Conservation (phyloP, 2,329 filamentous ascomycete species). For the Fusarium sacchari region DNA sequence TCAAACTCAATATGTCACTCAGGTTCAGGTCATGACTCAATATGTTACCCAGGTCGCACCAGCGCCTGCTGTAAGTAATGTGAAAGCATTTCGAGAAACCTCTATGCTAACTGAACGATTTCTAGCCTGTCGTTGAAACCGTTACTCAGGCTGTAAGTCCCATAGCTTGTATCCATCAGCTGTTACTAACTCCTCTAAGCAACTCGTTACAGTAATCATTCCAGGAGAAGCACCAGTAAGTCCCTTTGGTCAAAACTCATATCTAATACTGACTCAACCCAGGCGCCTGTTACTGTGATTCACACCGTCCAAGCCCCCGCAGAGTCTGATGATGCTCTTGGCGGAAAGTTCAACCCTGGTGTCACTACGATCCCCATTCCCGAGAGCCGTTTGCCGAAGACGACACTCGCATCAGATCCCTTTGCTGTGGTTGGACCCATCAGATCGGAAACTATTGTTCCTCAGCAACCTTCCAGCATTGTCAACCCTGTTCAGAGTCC, state of each 20-base stretch:
- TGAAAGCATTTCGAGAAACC: no score
- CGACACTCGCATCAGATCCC: conserved; percentile 40
- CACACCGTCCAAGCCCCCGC: conserved; percentile 27
- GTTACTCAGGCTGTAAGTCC: conserved; percentile 16
- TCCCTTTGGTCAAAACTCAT: neutral
- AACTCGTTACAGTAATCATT: conserved; percentile 30
- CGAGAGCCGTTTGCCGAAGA: conserved; percentile 42
- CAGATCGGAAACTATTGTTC: neutral
- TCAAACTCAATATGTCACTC: conserved; percentile 31
- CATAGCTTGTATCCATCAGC: neutral
- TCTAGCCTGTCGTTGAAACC: conserved; percentile 24
- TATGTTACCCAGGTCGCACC: conserved; percentile 22
- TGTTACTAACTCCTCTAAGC: neutral
- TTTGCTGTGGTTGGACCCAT: conserved; percentile 13
- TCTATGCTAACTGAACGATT: neutral
- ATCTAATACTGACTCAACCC: neutral
- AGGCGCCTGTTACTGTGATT: conserved; percentile 35
- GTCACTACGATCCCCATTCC: conserved; percentile 47
- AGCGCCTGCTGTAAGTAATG: conserved; percentile 26
- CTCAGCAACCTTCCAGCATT: neutral
- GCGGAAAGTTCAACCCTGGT: conserved; percentile 23
- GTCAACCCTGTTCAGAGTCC: neutral
- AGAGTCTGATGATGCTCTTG: conserved; percentile 10
- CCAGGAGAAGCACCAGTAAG: conserved; percentile 36
- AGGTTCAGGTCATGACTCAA: conserved; percentile 16